Conservation (phyloP, 106 monocot genomes). For the Posidonia australis region DNA sequence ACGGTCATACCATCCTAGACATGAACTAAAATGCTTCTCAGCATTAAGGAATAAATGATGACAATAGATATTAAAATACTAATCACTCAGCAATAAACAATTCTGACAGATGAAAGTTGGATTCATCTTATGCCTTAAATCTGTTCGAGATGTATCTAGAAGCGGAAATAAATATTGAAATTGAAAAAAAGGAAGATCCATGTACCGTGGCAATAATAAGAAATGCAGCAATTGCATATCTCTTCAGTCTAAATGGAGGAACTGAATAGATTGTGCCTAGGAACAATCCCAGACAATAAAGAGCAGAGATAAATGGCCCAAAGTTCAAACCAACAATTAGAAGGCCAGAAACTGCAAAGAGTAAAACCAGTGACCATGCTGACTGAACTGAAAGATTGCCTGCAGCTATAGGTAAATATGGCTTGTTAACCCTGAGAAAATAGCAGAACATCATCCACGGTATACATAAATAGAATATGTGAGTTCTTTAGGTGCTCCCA, state of each 20-base stretch:
- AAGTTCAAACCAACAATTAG: slow-evolving; percentile 70
- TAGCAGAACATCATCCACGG: not conserved
- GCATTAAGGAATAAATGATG: too few species aligned
- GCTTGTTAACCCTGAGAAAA: slow-evolving; percentile 87
- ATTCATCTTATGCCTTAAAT: too few species aligned
- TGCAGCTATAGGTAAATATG: slow-evolving; percentile 96
- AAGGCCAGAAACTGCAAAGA: slow-evolving; percentile 68
- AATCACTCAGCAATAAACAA: too few species aligned
- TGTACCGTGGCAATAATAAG: slow-evolving; percentile 97
- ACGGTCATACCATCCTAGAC: too few species aligned
- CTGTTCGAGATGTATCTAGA: too few species aligned
- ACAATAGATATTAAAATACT: too few species aligned
- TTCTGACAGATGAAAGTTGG: too few species aligned
- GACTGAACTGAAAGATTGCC: slow-evolving; percentile 90
- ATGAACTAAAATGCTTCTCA: too few species aligned
- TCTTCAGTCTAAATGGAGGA: slow-evolving; percentile 96
- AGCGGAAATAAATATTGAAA: too few species aligned
- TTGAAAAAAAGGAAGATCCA: not conserved
- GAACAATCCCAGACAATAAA: slow-evolving; percentile 86
- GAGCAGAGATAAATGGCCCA: slow-evolving; percentile 86
- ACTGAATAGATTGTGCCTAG: slow-evolving; percentile 98
- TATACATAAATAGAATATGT: not conserved
- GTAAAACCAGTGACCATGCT: slow-evolving; percentile 85
- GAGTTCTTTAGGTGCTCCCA: not conserved
- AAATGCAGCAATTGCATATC: slow-evolving; percentile 89